Evolutionary conservation across 306 rosid genomes (phyloP), one percentile per base, ranked within the genome.

Genomic region (Cicer cuneatum): DNA sequence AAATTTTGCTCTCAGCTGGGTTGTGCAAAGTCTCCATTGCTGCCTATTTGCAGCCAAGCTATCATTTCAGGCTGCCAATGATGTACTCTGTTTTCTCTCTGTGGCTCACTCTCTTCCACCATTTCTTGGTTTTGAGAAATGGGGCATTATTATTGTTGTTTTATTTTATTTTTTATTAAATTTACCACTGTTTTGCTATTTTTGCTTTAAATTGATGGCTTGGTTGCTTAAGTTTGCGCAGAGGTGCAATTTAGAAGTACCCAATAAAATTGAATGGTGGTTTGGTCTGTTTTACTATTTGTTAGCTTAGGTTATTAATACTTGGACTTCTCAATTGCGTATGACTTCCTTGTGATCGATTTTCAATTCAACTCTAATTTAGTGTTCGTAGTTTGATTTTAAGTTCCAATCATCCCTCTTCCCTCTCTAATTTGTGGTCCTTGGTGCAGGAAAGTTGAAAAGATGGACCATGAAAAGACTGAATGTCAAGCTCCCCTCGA

Each of bases 401-500:
- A 19, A 53, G 59, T 8, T 14, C 16, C 19, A 2, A 24, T 4
- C 5, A 3, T 10, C 52, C 13, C 52, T 5, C 9, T 0, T 0
- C 56, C 10, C 7, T 49, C 56, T 0, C 21, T 49, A 14, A 49
- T 53, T 18, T 8, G 7, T 52, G 11, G 21, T 69, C 66, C 47
- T 66, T 38, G 74, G 39, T 79, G 62, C 90, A 90, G 98, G 76
- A 71, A 81, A 87, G 72, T 84, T 80, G 77, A 19, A 83, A 84
- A 71, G 70, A 92, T 90, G 98, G 98, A 92, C 66, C 94, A 87
- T 59, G 92, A 90, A 71, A 86, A 90, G 89, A 86, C 96, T 45
- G 98, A 89, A 82, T 92, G 98, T 69, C 92, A 92, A 82, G 91
- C 98, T 73, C 87, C 92, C 21, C 96, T 92, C 3, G 96, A 92